Percentiles rank a stretch among this genome's conserved stretches.
These are phyloP conservation scores for Dioscorea zingiberensis DNA, from an alignment of 106 monocot genomes.

Conservation along the genomic window DNA sequence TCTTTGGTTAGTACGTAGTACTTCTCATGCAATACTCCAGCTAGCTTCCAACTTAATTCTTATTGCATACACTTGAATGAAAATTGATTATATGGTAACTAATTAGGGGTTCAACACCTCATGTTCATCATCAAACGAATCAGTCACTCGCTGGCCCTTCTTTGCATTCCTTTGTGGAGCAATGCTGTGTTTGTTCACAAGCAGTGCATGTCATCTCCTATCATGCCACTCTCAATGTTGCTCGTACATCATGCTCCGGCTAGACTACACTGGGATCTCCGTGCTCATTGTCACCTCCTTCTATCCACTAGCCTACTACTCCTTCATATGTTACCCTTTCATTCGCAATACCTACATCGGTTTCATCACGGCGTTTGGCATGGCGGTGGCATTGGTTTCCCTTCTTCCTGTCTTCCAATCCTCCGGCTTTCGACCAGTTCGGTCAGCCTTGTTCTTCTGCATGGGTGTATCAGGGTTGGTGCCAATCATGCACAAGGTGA, in stretches of 20 bases:
- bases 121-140: not conserved
- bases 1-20: too few relatives aligned
- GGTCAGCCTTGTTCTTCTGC: slow-evolving; percentile 27
- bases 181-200: slow-evolving; percentile 12
- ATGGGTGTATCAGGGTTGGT: slow-evolving; percentile 34
- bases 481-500: slow-evolving; percentile 37
- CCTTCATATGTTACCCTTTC: slow-evolving; percentile 9
- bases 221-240: slow-evolving; percentile 8
- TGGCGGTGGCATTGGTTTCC: slow-evolving; percentile 9
- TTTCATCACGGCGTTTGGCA: slow-evolving; percentile 9
- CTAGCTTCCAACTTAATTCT: too few relatives aligned
- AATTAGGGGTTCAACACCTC: too few relatives aligned
- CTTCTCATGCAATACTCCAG: too few relatives aligned
- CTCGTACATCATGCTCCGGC: slow-evolving; percentile 13
- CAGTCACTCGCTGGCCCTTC: slow-evolving; percentile 10
- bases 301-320: slow-evolving; percentile 11
- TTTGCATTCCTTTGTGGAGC: slow-evolving; percentile 8
- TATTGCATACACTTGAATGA: too few relatives aligned
- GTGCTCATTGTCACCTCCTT: slow-evolving; percentile 18
- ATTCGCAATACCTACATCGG: slow-evolving; percentile 1
- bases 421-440: slow-evolving; percentile 9
- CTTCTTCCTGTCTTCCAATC: slow-evolving; percentile 31
- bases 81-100: too few relatives aligned
- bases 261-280: slow-evolving; percentile 15
- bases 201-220: slow-evolving; percentile 12